Conservation (phyloP, 164 flowering plant species). For the Aristolochia californica region DNA sequence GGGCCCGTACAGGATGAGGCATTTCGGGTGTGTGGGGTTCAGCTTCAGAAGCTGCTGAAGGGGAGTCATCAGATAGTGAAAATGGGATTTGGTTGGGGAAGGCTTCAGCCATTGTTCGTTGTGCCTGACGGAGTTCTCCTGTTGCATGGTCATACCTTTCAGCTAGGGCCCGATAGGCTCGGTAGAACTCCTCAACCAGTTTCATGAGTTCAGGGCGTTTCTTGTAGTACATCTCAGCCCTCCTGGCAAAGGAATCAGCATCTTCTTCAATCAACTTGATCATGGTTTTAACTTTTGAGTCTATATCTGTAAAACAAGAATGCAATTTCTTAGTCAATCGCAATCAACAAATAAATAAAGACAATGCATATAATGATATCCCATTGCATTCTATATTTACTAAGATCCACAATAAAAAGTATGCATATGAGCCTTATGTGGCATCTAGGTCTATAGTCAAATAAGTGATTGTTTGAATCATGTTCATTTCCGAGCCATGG, state of each 20-base stretch:
- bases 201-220: conserved; percentile 93
- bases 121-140: conserved; percentile 80
- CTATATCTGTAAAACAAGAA: conserved; percentile 56
- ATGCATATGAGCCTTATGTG: too few relatives aligned
- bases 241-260: conserved; percentile 90
- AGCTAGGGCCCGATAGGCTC: conserved; percentile 90
- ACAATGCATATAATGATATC: neutral
- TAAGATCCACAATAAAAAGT: too few relatives aligned
- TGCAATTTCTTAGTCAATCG: neutral
- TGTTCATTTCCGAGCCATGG: too few relatives aligned
- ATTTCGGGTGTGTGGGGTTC: conserved; percentile 53
- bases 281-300: conserved; percentile 79
- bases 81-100: conserved; percentile 67
- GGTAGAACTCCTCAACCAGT: conserved; percentile 82
- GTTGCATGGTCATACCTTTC: conserved; percentile 90
- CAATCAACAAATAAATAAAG: neutral
- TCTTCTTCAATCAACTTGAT: conserved; percentile 95
- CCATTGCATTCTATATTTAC: neutral
- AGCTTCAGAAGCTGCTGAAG: conserved; percentile 32
- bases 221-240: conserved; percentile 96
- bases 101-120: conserved; percentile 69
- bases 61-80: conserved; percentile 38
- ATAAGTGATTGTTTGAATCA: too few relatives aligned
- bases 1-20: conserved; percentile 24
- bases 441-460: too few relatives aligned